Evolutionary conservation across 2,329 filamentous ascomycete genomes (phyloP), one percentile per base, ranked within the genome.

Genomic region (Alternaria conjuncta): DNA sequence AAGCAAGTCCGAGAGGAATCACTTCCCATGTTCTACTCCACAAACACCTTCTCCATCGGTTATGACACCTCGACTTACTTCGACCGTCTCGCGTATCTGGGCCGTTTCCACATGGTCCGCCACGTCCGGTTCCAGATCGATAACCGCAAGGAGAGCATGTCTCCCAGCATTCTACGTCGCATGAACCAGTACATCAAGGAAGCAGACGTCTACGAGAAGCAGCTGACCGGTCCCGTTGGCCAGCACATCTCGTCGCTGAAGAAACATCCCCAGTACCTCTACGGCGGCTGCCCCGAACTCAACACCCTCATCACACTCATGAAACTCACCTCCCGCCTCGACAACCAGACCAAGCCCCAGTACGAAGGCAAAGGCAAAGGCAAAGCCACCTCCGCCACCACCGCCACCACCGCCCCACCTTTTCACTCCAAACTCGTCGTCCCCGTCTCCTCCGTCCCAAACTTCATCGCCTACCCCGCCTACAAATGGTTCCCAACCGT

Each of bases 71-170:
- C 62, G 15, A 69, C 67, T 4, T 75, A 73, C 57, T 68, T 75
- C 36, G 60, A 61, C 18, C 64, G 60, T 10, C 63, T 75, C 4
- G 23, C 60, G n/a, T 55, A 69, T 12, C 55, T 71, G 4, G 62
- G 57, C 8, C 70, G 71, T 15, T 69, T 75, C 60, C 57, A 67
- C 30, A 63, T 71, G 67, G 61, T 74, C 4, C 67, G 68, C 21
- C 61, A 69, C 11, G 70, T 74, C 2, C 51, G 13, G 1, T 65
- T 75, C 32, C 25, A 28, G 2, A 61, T 73, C 10, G 2, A 45
- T 5, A 62, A 63, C 28, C 49, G 32, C n/a, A 47, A 51, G 1
- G 59, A 66, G 15, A 5, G n/a, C 2, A 44, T 41, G 12, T 60
- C 55, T 0, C 55, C 57, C 7, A 59, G 55, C 18, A 49, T 56